Percentiles rank a stretch among this genome's conserved stretches.
These are phyloP conservation scores for Nannochloropsis granulata DNA, from an alignment of 108 stramenopile species.

Conservation along the genomic window DNA sequence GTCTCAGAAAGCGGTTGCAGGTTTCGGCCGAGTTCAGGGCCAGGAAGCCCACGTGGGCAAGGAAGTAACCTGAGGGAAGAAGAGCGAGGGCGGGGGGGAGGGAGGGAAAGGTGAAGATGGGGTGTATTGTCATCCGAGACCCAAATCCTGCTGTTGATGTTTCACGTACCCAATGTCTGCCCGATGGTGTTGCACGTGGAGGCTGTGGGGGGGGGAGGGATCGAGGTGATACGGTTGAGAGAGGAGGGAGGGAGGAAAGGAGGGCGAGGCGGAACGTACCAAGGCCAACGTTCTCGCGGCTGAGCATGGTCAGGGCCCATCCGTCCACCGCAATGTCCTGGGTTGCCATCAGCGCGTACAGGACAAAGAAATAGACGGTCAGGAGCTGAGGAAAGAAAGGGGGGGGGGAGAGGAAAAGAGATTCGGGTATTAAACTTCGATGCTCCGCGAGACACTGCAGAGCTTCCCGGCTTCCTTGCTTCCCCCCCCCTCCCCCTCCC, in stretches of 20 bases:
- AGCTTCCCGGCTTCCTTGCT: neutral
- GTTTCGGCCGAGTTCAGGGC: conserved; percentile 81
- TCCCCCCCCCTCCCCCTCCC: neutral
- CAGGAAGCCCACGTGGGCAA: conserved; percentile 86
- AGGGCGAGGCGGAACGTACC: conserved; percentile 16
- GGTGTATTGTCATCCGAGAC: too few relatives aligned
- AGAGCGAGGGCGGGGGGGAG: neutral
- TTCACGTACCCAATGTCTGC: conserved; percentile 62
- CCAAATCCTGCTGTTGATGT: too few relatives aligned
- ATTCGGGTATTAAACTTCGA: conserved; percentile 28
- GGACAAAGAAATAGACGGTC: conserved; percentile 74
- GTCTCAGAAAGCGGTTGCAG: conserved; percentile 49
- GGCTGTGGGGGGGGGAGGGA: conserved; percentile 19
- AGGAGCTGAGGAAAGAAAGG: conserved; percentile 34
- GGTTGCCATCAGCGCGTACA: conserved; percentile 97
- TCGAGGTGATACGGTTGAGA: neutral
- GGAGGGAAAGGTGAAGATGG: neutral
- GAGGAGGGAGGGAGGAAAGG: neutral
- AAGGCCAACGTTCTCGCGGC: conserved; percentile 73
- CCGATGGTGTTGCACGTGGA: conserved; percentile 90
- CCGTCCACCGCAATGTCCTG: conserved; percentile 99
- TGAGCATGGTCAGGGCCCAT: conserved; percentile 98
- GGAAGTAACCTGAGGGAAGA: conserved; percentile 55
- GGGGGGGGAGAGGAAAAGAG: conserved; percentile 13
- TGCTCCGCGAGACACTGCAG: too few relatives aligned